Base-by-base conservation (phyloP, 1,139 yeast genomes). In the Arxiozyma slooffiae region DNA sequence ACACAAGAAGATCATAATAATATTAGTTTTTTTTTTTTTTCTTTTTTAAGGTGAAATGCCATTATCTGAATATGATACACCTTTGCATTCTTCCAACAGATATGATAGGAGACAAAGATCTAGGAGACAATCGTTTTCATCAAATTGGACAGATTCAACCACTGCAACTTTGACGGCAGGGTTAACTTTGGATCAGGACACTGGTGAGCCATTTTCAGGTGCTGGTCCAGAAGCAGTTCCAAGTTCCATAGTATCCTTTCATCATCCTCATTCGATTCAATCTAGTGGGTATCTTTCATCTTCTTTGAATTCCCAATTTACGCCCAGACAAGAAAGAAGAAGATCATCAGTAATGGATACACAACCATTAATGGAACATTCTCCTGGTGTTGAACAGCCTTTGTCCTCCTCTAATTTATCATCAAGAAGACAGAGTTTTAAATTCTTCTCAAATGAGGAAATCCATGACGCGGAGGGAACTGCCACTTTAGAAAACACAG, bases 171-270 rank as follows among this genome's bases (percentile, higher is more conserved):
- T 62, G 38, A 61, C 67, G 2, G 62, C 67, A 5, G 57, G 60
- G 3, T 48, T 59, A 14, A 51, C 60, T 5, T 43, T 63, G 2
- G 70, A 69, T 38, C 72, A 69, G 49, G 70, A 70, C 53, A 63
- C 55, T 49, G 62, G 69, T 45, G 97, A 90, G 66, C 82, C 88
- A 71, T 90, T 78, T 68, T 83, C 95, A 5, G 97, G 97, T 41
- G 96, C 95, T 0, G 87, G 88, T 0, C 81, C 90, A 6, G 96
- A 86, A 60, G 80, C 87, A 40, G 82, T 90, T 43, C 97, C 98
- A 1, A 85, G 95, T 23, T 86, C 97, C 0, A 85, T 88, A 57
- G 80, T 95, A 1, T 80, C 95, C 1, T 86, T 90, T 64, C 97
- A 88, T 64, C 94, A 86, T 60, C 69, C 78, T 65, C 69, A 62